Evolutionary conservation across 2,329 filamentous ascomycete genomes (phyloP), one percentile per base, ranked within the genome.

Genomic region (Ascochyta lentis): DNA sequence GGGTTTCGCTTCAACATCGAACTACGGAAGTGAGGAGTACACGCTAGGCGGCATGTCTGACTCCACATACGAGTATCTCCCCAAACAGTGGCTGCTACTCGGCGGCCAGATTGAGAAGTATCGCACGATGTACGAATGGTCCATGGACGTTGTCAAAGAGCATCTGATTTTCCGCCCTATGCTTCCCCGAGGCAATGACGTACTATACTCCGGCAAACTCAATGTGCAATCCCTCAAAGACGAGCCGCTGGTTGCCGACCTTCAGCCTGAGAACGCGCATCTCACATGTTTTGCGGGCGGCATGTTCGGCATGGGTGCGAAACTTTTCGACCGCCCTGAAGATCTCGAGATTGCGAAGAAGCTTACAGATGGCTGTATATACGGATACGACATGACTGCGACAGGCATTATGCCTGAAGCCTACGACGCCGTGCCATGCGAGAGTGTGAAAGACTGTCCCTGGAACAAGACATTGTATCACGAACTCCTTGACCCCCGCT

Each of bases 241-340:
- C 67, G 56, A 66, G 64, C 19, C 71, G 62, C 59, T 64, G 38
- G 29, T 54, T 12, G 44, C 62, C 6, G 59, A 64, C 31, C 65
- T 79, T 0, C 64, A 75, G 39, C 63, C 71, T 1, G 75, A 79
- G 35, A 75, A 78, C 10, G 84, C 88, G 54, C 89, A 92, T 68
- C 78, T 91, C 2, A 82, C 83, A 3, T 92, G 89, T 73, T 92
- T 90, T 68, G 79, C 84, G 3, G 89, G 89, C 6, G 89, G 88
- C 9, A 87, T 89, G 79, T 87, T 90, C 41, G 89, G 80, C 1
- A 81, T 92, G 33, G 87, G 84, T 1, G 86, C 88, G 1, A 84
- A 82, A 56, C 77, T 91, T 24, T 84, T 90, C 59, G 66, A 79
- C 41, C 79, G 77, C 1, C 77, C 79, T 0, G 78, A 82, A 4